Evolutionary conservation across 129 eudicot species (phyloP).

Genomic region (Flaveria linearis): DNA sequence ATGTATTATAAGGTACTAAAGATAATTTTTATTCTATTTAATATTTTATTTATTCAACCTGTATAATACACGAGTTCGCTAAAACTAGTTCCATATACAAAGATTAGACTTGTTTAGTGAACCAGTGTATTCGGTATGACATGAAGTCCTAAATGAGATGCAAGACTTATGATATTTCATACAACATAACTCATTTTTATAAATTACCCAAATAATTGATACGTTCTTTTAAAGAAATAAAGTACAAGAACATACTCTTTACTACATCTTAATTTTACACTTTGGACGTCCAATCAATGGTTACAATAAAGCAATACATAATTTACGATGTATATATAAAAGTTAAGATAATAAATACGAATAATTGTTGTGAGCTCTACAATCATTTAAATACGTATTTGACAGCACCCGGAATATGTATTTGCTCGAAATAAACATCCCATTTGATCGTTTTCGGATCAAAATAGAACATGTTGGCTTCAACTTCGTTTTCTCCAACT

Average conservation of each 20-base stretch:
- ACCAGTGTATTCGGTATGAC: too few species aligned
- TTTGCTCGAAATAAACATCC: constrained; percentile 62
- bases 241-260: not conserved
- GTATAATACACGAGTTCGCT: too few species aligned
- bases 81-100: too few species aligned
- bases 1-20: too few species aligned
- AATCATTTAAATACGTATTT: constrained; percentile 67
- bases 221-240: too few species aligned
- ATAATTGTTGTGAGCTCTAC: constrained; percentile 9
- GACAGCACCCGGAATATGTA: constrained; percentile 81
- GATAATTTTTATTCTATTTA: too few species aligned
- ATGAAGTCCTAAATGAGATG: too few species aligned
- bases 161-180: too few species aligned
- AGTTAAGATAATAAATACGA: not conserved
- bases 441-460: constrained; percentile 72
- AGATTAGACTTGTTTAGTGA: too few species aligned
- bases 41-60: too few species aligned
- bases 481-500: constrained; percentile 46
- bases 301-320: constrained; percentile 10
- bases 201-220: too few species aligned
- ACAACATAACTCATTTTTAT: too few species aligned
- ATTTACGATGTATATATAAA: constrained; percentile 13
- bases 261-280: constrained; percentile 16
- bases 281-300: constrained; percentile 5
- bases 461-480: constrained; percentile 56